phyloP scores from a whole-genome alignment of 2,329 filamentous ascomycete genomes.

The Colletotrichum sp. region DNA sequence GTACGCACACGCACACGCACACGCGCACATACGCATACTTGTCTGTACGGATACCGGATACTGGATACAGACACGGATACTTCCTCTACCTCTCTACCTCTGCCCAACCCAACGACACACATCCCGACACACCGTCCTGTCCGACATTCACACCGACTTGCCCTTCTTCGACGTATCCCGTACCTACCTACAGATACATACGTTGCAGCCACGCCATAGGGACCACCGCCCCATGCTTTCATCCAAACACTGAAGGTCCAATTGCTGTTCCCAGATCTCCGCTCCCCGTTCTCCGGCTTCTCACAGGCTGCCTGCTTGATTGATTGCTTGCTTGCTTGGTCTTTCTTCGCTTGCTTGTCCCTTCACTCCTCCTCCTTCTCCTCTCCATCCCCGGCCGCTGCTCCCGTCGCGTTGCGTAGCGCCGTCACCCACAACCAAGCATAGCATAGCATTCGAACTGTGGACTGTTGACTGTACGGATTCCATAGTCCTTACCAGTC shows the following conservation, averaged over 20 bases:
- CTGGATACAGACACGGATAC: background rate
- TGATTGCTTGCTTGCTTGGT: background rate
- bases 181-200: background rate
- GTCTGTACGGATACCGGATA: background rate
- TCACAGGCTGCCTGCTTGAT: slow-evolving; percentile 17
- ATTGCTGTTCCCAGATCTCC: background rate
- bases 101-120: background rate
- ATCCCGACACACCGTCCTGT: slow-evolving; percentile 7
- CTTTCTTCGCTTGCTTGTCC: background rate
- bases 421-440: background rate
- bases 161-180: background rate
- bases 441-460: slow-evolving; percentile 3
- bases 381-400: slow-evolving; percentile 1
- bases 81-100: background rate
- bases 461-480: background rate
- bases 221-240: slow-evolving; percentile 18
- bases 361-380: background rate
- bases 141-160: slow-evolving; percentile 20
- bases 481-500: background rate
- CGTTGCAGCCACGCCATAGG: background rate
- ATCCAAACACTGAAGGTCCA: slow-evolving; percentile 15
- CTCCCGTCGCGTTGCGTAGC: slow-evolving; percentile 6
- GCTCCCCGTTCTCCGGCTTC: slow-evolving; percentile 12
- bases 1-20: background rate
- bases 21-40: background rate